phyloP scores from a whole-genome alignment of 2,329 filamentous ascomycete species.

The Sclerotinia nivalis region DNA sequence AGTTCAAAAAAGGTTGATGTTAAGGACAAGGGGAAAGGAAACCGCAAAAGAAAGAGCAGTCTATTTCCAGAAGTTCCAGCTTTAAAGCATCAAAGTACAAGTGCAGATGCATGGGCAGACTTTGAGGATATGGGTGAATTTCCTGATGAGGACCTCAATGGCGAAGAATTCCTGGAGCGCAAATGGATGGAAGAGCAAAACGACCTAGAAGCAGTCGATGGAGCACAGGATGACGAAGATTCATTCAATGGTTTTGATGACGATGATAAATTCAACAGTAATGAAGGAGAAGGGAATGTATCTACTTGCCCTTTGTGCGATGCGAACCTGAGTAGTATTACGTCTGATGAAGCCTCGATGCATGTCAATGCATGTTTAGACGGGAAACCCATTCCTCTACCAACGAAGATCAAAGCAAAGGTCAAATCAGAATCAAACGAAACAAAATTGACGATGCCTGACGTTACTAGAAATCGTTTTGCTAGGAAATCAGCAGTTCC shows the following conservation, averaged over 20 bases:
- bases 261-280: conserved; percentile 22
- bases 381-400: conserved; percentile 67
- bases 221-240: conserved; percentile 39
- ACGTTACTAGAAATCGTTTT: conserved; percentile 49
- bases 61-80: conserved; percentile 39
- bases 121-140: conserved; percentile 64
- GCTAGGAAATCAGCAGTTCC: conserved; percentile 66
- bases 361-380: conserved; percentile 96
- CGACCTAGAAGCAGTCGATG: conserved; percentile 60
- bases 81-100: conserved; percentile 53
- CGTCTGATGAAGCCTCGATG: conserved; percentile 66
- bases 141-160: conserved; percentile 46
- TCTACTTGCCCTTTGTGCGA: conserved; percentile 75
- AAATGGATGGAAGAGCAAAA: conserved; percentile 77
- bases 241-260: conserved; percentile 33
- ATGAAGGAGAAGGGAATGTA: conserved; percentile 29
- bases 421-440: conserved; percentile 27
- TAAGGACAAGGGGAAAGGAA: conserved; percentile 9
- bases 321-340: conserved; percentile 59
- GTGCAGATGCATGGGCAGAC: conserved; percentile 51
- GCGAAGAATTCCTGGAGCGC: conserved; percentile 66
- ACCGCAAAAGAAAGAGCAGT: neutral
- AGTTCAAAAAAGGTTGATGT: neutral
- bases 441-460: conserved; percentile 34
- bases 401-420: conserved; percentile 36